Base-by-base conservation (phyloP, 495 filamentous ascomycete species). In the Aspergillus sclerotioniger region DNA sequence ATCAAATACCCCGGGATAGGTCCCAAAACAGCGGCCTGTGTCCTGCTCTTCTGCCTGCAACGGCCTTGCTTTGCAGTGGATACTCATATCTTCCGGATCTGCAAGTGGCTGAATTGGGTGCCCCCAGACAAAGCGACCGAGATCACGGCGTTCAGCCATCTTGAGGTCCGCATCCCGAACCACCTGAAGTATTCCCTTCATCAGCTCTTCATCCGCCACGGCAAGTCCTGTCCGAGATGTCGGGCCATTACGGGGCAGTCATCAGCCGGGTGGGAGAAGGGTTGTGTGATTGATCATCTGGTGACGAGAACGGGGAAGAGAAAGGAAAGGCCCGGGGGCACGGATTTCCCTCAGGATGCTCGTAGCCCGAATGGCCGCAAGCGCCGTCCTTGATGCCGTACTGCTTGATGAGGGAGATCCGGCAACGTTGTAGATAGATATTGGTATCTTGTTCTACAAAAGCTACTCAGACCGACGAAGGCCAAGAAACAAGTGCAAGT, bases 161-260 rank as follows among this genome's bases (percentile, higher is more conserved):
- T 87, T 32, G 92, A 98, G 39, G 84, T 89, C 16, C 80, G 82
- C 7, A 84, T 97, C 31, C 93, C 93, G 0, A 84, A 96, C 64
- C 81, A 90, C 44, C 73, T 95, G 20, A 98, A 98, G 70, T 98
- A 97, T 62, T 78, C 86, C 3, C 81, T 98, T 5, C 94, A 98
- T 69, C 84, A 91, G 61, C 77, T 97, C 0, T 84, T 98, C 43
- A 93, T 97, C 52, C 80, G 80, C 3, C 94, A 98, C 72, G 94
- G 94, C 1, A 88, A 90, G 67, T 76, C 72, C 0, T 98, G 94
- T 74, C 82, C 81, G 5, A 80, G 89, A 52, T 98, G 94, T 66
- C 81, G 84, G 50, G 89, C 89, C 1, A 62, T 69, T 35, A 81
- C 78, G 1, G 74, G 78, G 0, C 62, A 76, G 44, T 71, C 62